Base-by-base conservation (phyloP, 1,284 basidiomycete species). In the Irpex sp. region DNA sequence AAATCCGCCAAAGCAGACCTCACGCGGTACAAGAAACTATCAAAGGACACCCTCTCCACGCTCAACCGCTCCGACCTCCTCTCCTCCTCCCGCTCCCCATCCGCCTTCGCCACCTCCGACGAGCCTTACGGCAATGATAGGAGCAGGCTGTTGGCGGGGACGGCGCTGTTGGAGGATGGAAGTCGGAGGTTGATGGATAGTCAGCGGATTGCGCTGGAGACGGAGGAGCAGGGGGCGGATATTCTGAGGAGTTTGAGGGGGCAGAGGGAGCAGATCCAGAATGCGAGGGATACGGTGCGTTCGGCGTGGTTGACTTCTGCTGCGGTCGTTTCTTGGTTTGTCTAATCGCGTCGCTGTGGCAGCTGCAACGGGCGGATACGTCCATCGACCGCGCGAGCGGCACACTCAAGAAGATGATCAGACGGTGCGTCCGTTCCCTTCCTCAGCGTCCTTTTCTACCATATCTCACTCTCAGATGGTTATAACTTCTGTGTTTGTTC, bases 231-330 rank as follows among this genome's bases (percentile, higher is more conserved):
- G 43, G 97, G 97, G 8, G 89, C 95, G 11, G 95, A 95, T 69
- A 98, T 99, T 70, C 74, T 99, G 66, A 76, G 89, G 70, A 95
- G 93, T 72, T 80, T 99, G 66, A 79, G 95, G 58, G 80, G 84
- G 1, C 97, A 99, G 78, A 79, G 97, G 66, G 97, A 98, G 74
- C 95, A 97, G 78, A 96, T 99, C 67, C 92, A 97, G 79, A 92
- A 97, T 72, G 87, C 96, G 19, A 81, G 97, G 70, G 92, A 95
- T 77, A 95, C 92, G 61, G 92, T 95, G 68, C 37, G 88, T 77
- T 33, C 6, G 31, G 31, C 31, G 5, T 33, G 31, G 33, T 35
- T 5, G 1, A 46, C 17, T 2, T 33, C 31, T 5, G 6, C 55
- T 66, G 50, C 57, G 51, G 15, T 59, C 31, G 60, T 33, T 17